phyloP scores from a whole-genome alignment of 345 rosid genomes.

The Eucalyptus globulus region DNA sequence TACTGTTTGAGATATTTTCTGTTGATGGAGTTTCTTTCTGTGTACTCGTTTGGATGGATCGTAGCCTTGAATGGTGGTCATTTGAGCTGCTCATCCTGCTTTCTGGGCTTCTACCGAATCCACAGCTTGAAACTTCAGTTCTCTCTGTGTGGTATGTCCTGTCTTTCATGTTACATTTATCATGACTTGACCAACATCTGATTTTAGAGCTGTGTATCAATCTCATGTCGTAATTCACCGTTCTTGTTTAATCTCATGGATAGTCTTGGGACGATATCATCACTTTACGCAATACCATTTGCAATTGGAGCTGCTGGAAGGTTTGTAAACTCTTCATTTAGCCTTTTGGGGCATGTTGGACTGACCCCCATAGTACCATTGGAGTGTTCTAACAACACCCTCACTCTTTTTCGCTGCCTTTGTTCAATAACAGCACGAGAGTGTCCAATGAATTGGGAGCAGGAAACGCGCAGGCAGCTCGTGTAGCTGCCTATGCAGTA shows the following conservation, averaged over 20 bases:
- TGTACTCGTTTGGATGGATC: not conserved
- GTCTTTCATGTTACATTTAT: not conserved
- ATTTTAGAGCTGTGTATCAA: not conserved
- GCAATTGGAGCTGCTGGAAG: slow-evolving; percentile 60
- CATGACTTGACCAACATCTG: not conserved
- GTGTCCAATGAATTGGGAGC: slow-evolving; percentile 89
- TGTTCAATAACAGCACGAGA: slow-evolving; percentile 34
- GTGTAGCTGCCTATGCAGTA: slow-evolving; percentile 23
- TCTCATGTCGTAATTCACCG: not conserved
- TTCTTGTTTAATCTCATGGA: not conserved
- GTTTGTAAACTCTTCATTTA: slow-evolving; percentile 1
- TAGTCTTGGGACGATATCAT: slow-evolving; percentile 46
- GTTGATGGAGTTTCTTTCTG: not conserved
- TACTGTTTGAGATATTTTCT: not conserved
- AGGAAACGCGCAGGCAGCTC: slow-evolving; percentile 42
- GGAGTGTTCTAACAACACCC: not conserved
- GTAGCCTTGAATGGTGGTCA: slow-evolving; percentile 98
- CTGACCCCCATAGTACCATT: not conserved
- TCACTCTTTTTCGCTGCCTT: not conserved
- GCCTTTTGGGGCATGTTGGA: not conserved
- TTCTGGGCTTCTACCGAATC: slow-evolving; percentile 79
- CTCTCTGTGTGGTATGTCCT: slow-evolving; percentile 67
- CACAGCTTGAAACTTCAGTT: slow-evolving; percentile 84
- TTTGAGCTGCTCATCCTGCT: slow-evolving; percentile 72
- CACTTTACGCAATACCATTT: slow-evolving; percentile 47